These are phyloP conservation scores for Leccinum solheimii DNA, from an alignment of 1,284 basidiomycete genomes.

Conservation along the genomic window DNA sequence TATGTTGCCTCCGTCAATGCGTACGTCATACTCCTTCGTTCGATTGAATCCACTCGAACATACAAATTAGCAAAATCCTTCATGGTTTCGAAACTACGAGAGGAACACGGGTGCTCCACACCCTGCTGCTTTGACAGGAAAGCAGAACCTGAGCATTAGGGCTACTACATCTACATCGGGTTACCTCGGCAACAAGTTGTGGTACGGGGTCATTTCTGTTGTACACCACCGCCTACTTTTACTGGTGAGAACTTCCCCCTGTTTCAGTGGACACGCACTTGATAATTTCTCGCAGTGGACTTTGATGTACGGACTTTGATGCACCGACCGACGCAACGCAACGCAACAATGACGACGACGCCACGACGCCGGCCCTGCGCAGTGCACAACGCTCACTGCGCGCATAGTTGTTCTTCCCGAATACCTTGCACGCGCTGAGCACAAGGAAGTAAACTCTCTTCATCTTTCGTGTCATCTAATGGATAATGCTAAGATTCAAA, in stretches of 20 bases:
- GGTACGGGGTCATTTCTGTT: constrained; percentile 23
- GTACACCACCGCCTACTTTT: constrained; percentile 18
- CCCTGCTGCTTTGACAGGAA: constrained; percentile 1
- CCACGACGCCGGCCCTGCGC: no score
- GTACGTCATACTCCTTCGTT: constrained; percentile 9
- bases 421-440: no score
- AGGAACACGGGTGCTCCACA: constrained; percentile 17
- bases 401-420: no score
- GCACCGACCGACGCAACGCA: no score
- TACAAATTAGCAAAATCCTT: constrained; percentile 18
- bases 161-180: constrained; percentile 16
- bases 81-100: constrained; percentile 17
- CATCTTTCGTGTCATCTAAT: no score
- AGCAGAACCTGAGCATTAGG: constrained; percentile 2
- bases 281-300: constrained; percentile 11
- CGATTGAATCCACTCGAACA: background rate
- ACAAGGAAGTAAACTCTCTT: no score
- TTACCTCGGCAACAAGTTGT: constrained; percentile 3
- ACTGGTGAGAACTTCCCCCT: constrained; percentile 11
- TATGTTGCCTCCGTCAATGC: constrained; percentile 2
- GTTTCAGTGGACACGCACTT: background rate
- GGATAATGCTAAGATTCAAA: no score
- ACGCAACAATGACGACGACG: no score
- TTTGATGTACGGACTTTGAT: constrained; percentile 11
- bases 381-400: no score